These are phyloP conservation scores for Nothophytophthora sp. DNA, from an alignment of 352 stramenopile species.

Conservation along the genomic window DNA sequence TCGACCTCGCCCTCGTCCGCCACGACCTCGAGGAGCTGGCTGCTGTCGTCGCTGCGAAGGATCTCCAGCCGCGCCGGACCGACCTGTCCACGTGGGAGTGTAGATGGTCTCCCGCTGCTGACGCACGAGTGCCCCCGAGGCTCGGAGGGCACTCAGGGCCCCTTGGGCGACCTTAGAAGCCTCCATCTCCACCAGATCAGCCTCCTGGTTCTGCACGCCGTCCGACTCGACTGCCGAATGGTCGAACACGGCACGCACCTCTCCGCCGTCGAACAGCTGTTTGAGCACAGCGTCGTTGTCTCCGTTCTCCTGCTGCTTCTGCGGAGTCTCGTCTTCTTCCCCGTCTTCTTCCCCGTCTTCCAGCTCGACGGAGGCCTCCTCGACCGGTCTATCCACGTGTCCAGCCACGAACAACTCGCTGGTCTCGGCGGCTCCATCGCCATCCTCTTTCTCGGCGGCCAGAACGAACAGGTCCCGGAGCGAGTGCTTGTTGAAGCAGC, in stretches of 20 bases:
- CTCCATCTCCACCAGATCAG: slow-evolving; percentile 92
- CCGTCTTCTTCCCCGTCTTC: slow-evolving; percentile 37
- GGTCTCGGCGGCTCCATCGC: slow-evolving; percentile 88
- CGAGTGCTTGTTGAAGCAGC: slow-evolving; percentile 97
- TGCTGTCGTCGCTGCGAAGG: slow-evolving; percentile 46
- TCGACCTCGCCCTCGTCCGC: slow-evolving; percentile 3
- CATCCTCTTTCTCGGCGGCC: slow-evolving; percentile 48
- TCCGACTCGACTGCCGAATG: slow-evolving; percentile 93
- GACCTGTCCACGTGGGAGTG: slow-evolving; percentile 81
- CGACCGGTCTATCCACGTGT: slow-evolving; percentile 72
- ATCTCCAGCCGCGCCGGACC: slow-evolving; percentile 67
- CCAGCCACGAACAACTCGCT: slow-evolving; percentile 91
- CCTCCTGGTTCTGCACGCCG: slow-evolving; percentile 87
- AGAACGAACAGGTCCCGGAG: slow-evolving; percentile 97
- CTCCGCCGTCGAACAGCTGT: slow-evolving; percentile 89
- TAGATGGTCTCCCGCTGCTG: slow-evolving; percentile 66
- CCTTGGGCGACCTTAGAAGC: slow-evolving; percentile 89
- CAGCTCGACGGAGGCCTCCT: slow-evolving; percentile 15
- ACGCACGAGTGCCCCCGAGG: slow-evolving; percentile 73
- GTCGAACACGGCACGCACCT: slow-evolving; percentile 95
- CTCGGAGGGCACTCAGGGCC: slow-evolving; percentile 76
- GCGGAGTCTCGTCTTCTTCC: slow-evolving; percentile 6
- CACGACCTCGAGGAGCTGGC: slow-evolving; percentile 4
- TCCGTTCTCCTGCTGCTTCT: slow-evolving; percentile 10
- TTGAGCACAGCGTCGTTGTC: slow-evolving; percentile 91